phyloP scores from a whole-genome alignment of 208 protist species.

The Leishmania guyanensis region DNA sequence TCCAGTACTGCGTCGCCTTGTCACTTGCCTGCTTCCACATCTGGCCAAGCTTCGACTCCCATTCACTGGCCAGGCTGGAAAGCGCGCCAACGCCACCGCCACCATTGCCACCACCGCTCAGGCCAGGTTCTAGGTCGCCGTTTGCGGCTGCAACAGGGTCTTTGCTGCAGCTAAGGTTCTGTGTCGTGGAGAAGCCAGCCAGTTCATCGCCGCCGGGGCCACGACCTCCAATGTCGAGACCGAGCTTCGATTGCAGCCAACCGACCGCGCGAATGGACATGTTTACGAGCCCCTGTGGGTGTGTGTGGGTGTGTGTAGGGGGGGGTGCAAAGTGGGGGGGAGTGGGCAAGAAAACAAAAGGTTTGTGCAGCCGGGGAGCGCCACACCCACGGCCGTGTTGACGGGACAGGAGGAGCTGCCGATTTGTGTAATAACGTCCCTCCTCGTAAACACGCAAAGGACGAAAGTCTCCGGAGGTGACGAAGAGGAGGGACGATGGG shows the following conservation, averaged over 20 bases:
- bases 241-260: constrained; percentile 82
- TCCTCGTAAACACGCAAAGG: neutral
- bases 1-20: constrained; percentile 37
- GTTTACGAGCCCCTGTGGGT: neutral
- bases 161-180: constrained; percentile 27
- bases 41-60: constrained; percentile 26
- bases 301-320: neutral
- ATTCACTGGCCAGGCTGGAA: constrained; percentile 17
- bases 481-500: neutral
- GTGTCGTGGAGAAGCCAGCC: constrained; percentile 19
- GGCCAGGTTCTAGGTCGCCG: neutral
- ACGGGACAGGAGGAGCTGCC: neutral
- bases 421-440: neutral
- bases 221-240: constrained; percentile 71
- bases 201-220: constrained; percentile 19
- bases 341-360: constrained; percentile 7
- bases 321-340: neutral
- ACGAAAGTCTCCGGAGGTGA: neutral
- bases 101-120: neutral
- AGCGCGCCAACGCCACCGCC: constrained; percentile 3
- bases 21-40: constrained; percentile 36
- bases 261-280: constrained; percentile 77
- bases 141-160: constrained; percentile 6
- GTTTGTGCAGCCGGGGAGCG: neutral
- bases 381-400: neutral